Base-by-base conservation (phyloP, 106 monocot genomes). In the Apostasia shenzhenica region DNA sequence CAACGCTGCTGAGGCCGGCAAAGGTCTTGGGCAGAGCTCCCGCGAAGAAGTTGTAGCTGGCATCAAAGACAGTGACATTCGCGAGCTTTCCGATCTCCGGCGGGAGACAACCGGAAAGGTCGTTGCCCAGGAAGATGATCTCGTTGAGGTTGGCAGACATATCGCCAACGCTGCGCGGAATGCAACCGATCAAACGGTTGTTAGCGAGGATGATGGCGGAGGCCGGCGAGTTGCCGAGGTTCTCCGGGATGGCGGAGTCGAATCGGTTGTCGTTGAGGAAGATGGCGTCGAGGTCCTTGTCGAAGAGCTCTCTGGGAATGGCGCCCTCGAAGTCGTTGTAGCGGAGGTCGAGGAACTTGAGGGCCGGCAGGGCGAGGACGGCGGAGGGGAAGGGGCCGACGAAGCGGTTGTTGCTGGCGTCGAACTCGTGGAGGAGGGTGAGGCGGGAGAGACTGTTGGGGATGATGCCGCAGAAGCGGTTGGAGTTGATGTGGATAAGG, bases 401-500 rank as follows among this genome's bases (percentile, higher is more conserved):
- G 63, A 92, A 85, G 50, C 88, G 81, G 67, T 92, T 92, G 72
- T 85, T 92, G 71, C 81, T 81, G 47, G 81, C 70, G 67, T 92
- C 92, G 39, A 88, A 61, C 83, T 92, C 92, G 60, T 74, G 73
- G 57, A 92, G 78, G 42, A 79, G 72, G 9, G 62, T 52, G 39
- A 80, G 50, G 4, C 71, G 72, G 4, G 67, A 66, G 67, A 92
- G 59, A 41, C 59, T 68, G 8, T 73, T 61, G 26, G 91, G 91
- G 41, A 92, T 76, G 8, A 75, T 73, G 38, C 91, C 91, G 45
- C 88, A 83, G 70, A 92, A 88, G 40, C 85, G 82, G 63, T 92
- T 92, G 26, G 91, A 92, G 73, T 85, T 92, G 54, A 92, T 78
- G 64, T 92, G 91, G 72, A 92, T 78, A 26, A 92, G 63, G 9